Evolutionary conservation across 2,329 filamentous ascomycete genomes (phyloP).

Genomic region (Trichoderma sp.): DNA sequence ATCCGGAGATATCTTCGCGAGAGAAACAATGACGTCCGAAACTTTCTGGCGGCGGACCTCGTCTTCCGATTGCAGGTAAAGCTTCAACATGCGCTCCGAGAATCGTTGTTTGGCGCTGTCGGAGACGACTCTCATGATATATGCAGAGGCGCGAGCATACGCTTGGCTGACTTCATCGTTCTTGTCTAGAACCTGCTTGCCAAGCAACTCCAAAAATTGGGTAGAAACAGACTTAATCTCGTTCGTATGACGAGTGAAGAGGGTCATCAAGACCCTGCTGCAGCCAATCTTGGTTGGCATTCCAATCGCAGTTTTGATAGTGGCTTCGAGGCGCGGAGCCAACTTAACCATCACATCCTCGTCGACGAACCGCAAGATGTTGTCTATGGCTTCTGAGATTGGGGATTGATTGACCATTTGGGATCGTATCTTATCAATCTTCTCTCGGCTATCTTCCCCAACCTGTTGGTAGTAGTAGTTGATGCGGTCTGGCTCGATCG

Average conservation of each 20-base stretch:
- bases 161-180: slow-evolving; percentile 91
- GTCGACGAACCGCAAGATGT: slow-evolving; percentile 81
- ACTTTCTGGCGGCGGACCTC: slow-evolving; percentile 70
- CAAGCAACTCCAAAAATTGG: slow-evolving; percentile 70
- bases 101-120: slow-evolving; percentile 50
- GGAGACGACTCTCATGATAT: slow-evolving; percentile 64
- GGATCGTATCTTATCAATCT: slow-evolving; percentile 84
- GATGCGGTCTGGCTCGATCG: slow-evolving; percentile 81
- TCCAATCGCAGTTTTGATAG: slow-evolving; percentile 82
- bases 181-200: slow-evolving; percentile 80
- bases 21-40: slow-evolving; percentile 76
- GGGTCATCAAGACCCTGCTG: slow-evolving; percentile 75
- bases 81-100: slow-evolving; percentile 53
- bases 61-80: slow-evolving; percentile 82
- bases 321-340: slow-evolving; percentile 67
- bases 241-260: slow-evolving; percentile 75
- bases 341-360: slow-evolving; percentile 72
- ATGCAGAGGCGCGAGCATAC: slow-evolving; percentile 83
- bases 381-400: slow-evolving; percentile 87
- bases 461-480: slow-evolving; percentile 93
- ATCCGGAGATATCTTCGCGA: slow-evolving; percentile 85
- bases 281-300: slow-evolving; percentile 94
- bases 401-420: slow-evolving; percentile 80
- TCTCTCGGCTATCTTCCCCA: slow-evolving; percentile 79
- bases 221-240: slow-evolving; percentile 74